Conservation (phyloP, 345 rosid species). For the Ceriops tagal region DNA sequence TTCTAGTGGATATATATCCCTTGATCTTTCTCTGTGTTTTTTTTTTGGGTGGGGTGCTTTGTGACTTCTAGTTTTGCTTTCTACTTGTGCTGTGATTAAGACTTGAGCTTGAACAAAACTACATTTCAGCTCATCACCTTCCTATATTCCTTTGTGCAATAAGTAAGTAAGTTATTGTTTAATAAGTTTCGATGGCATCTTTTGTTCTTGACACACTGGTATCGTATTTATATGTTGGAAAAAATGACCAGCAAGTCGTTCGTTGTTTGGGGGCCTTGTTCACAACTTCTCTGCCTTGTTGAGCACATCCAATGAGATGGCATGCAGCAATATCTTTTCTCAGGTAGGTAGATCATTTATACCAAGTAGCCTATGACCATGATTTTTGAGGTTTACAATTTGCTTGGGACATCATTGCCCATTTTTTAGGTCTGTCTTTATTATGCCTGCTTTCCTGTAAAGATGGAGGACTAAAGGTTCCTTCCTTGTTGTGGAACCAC, state of each 20-base stretch:
- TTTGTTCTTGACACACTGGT: neutral
- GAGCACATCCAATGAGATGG: slow-evolving; percentile 30
- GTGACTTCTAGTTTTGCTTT: neutral
- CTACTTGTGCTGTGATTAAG: neutral
- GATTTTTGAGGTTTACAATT: neutral
- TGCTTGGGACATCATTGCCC: too few relatives aligned
- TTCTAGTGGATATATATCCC: too few relatives aligned
- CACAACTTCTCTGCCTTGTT: slow-evolving; percentile 31
- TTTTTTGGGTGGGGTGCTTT: too few relatives aligned
- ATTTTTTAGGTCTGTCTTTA: neutral
- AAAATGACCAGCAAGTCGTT: slow-evolving; percentile 31
- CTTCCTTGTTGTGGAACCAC: neutral
- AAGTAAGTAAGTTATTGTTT: neutral
- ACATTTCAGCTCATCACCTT: neutral
- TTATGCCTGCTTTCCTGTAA: neutral
- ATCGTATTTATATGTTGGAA: neutral
- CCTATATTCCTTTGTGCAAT: neutral
- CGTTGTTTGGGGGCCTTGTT: slow-evolving; percentile 46
- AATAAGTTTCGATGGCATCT: neutral
- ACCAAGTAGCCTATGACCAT: neutral
- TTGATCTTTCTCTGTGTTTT: too few relatives aligned
- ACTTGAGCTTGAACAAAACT: neutral
- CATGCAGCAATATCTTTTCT: slow-evolving; percentile 29
- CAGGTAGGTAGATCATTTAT: slow-evolving; percentile 34
- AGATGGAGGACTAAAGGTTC: neutral